A percentile compares a stretch with the other conserved stretches of the same genome.
Conservation (phyloP, 768 basidiomycete genomes). For the Dentipellis sp. region DNA sequence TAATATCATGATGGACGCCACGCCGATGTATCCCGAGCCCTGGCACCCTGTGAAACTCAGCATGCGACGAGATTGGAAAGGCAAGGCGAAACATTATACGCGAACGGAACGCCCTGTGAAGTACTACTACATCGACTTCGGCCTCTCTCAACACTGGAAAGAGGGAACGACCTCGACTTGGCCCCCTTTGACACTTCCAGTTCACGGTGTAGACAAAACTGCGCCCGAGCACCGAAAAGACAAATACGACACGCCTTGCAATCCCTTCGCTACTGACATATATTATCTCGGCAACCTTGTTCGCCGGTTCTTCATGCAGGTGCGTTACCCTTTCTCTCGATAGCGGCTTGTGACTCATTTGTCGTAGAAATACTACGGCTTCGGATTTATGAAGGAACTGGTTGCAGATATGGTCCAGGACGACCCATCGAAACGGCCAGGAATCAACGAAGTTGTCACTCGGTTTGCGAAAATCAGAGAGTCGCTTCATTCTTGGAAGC, state of each 20-base stretch:
- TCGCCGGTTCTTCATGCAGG: neutral
- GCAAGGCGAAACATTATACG: neutral
- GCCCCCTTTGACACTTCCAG: neutral
- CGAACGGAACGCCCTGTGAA: neutral
- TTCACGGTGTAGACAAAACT: constrained; percentile 7
- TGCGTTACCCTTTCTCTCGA: neutral
- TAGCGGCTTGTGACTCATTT: too few species aligned
- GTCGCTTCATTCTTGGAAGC: constrained; percentile 2
- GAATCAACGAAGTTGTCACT: constrained; percentile 6
- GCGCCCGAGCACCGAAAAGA: constrained; percentile 6
- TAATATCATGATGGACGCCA: constrained; percentile 12
- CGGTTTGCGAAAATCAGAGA: neutral
- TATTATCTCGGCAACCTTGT: constrained; percentile 8
- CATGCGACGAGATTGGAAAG: constrained; percentile 1
- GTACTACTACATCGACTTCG: constrained; percentile 9
- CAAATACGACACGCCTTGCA: neutral
- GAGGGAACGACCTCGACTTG: neutral
- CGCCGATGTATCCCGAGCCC: constrained; percentile 4
- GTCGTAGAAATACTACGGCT: constrained; percentile 14
- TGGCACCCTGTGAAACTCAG: constrained; percentile 4
- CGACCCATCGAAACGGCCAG: constrained; percentile 20
- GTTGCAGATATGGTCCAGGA: constrained; percentile 18
- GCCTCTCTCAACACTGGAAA: constrained; percentile 2
- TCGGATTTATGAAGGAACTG: constrained; percentile 19
- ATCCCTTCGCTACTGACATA: constrained; percentile 10